Evolutionary conservation across 2,329 filamentous ascomycete genomes (phyloP).

Genomic region (Apiospora aurea): DNA sequence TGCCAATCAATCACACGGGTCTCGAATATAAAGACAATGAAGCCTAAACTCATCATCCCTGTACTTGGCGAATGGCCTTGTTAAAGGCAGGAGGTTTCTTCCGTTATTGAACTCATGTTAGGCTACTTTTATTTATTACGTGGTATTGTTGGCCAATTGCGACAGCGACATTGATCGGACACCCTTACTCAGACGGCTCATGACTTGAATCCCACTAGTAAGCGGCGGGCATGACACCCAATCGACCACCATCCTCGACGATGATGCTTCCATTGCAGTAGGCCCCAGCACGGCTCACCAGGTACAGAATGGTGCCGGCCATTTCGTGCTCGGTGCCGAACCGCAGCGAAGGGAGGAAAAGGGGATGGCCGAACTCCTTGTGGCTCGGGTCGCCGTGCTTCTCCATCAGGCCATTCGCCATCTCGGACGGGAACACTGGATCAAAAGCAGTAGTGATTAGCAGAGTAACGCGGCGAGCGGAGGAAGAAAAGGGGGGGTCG

Average conservation of each 20-base stretch:
- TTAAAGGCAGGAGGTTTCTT: too few relatives aligned
- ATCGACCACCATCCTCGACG: slow-evolving; percentile 38
- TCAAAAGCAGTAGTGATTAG: neutral
- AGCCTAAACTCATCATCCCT: too few relatives aligned
- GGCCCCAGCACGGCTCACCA: slow-evolving; percentile 40
- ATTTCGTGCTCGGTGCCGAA: slow-evolving; percentile 41
- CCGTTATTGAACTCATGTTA: too few relatives aligned
- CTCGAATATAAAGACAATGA: too few relatives aligned
- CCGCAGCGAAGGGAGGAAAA: slow-evolving; percentile 37
- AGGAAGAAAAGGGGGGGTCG: too few relatives aligned
- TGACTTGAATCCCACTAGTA: slow-evolving; percentile 32
- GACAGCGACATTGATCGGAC: too few relatives aligned
- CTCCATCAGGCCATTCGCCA: slow-evolving; percentile 31
- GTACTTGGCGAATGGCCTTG: too few relatives aligned
- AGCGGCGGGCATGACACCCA: slow-evolving; percentile 35
- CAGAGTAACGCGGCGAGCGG: neutral
- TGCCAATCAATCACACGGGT: too few relatives aligned
- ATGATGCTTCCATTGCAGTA: slow-evolving; percentile 41
- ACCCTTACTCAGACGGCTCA: too few relatives aligned
- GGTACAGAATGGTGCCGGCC: slow-evolving; percentile 38
- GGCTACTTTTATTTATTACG: neutral
- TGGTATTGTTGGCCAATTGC: neutral
- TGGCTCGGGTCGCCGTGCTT: slow-evolving; percentile 34
- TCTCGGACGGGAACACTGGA: slow-evolving; percentile 40
- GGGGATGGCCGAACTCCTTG: slow-evolving; percentile 31